Evolutionary conservation across 306 rosid species (phyloP), one percentile per base, ranked within the genome.

Genomic region (Cicer yamashitae): DNA sequence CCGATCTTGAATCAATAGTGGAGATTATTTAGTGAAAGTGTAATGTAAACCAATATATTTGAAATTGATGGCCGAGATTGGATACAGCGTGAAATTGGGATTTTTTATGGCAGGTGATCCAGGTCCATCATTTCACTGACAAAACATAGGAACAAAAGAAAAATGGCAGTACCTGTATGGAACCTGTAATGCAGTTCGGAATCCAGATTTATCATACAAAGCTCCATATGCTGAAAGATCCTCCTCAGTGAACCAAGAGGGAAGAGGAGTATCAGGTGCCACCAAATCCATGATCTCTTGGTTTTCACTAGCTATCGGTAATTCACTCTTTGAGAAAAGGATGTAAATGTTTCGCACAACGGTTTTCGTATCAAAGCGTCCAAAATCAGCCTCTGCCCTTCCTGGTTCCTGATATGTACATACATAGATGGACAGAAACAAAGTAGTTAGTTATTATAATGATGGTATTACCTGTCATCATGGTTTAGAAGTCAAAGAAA

Each of bases 271-370:
- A 47, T 88, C 86, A 8, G 91, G 75, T 50, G 82, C 93, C 43
- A 91, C 98, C 76, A 93, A 62, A 77, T 93, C 98, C 97, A 93
- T 85, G 81, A 93, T 84, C 92, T 93, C 96, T 57, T 87, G 94
- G 76, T 77, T 84, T 73, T 88, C 96, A 18, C 80, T 53, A 61
- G 96, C 97, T 76, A 87, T 84, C 34, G 96, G 96, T n/a, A 93
- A 20, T 72, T 88, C 96, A 53, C 88, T 89, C 71, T 69, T 75
- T 25, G 97, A 89, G 84, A 93, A 93, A 72, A 93, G 97, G 70
- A 86, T 88, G 85, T 88, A 91, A n/a, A 91, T 20, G 14, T 88
- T 93, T 12, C 85, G 79, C 13, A 93, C 86, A 15, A 91, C 93
- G 1, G 90, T 89, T 79, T 86, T 89, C 0, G 80, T 88, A 56